Evolutionary conservation across 345 rosid genomes (phyloP), one percentile per base, ranked within the genome.

Genomic region (Camelina neglecta): DNA sequence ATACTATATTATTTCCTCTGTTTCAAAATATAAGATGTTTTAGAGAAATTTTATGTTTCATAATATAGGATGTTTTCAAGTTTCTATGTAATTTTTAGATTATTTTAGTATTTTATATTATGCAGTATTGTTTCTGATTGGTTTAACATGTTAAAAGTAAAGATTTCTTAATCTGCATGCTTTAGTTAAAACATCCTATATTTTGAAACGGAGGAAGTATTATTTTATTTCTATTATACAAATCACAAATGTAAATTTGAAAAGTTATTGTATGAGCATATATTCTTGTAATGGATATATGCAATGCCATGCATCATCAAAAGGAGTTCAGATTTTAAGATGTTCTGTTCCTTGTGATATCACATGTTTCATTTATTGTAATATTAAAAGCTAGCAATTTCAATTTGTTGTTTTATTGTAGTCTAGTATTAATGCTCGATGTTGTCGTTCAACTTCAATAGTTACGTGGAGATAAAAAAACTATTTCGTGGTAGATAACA

Each of bases 321-420:
- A 56, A 8, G 44, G 64, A 56, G 47, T 65, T 68, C 0, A 15
- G 72, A 39, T 69, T 53, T 44, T 7, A 18, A 44, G 44, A 31
- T 70, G 65, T 45, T 42, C 2, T 42, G 73, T 16, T 42, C 31
- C 73, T 42, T 42, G 51, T 56, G 53, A 56, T 56, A 42, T 69
- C 73, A 68, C 41, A 42, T 56, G 64, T n/a, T 55, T 69, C 73
- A 69, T 56, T 42, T 56, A 16, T 42, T 69, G 51, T 65, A 38
- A 38, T 55, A 39, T 55, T 21, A 24, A 39, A 55, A 41, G 26
- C 26, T 42, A 42, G 4, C 42, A 55, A 29, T 69, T 56, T 6
- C 51, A 41, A 15, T 53, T 53, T 50, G 12, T 16, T 66, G 12
- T 9, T n/a, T 4, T 36, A 11, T 33, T 12, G 4, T 6, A 49